Percentiles rank a stretch among this genome's conserved stretches.
Conservation (phyloP, 2,329 filamentous ascomycete species). For the Parascedosporium putredinis region DNA sequence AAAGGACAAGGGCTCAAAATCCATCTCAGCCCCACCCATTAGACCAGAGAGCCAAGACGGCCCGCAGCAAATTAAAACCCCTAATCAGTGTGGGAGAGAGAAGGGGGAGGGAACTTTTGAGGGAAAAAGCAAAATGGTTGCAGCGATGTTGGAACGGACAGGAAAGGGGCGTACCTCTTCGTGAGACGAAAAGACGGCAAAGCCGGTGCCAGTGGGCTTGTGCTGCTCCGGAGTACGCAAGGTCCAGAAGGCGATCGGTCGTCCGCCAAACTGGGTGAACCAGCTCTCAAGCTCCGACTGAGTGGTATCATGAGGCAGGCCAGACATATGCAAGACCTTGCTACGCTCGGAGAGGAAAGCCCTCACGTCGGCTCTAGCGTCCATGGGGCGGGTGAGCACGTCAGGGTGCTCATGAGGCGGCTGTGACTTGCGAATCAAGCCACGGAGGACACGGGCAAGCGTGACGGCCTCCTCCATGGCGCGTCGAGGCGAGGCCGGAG, state of each 20-base stretch:
- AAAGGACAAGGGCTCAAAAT: not conserved
- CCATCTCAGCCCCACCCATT: no score
- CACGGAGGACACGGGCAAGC: slow-evolving; percentile 80
- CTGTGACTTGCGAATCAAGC: slow-evolving; percentile 91
- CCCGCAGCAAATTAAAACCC: no score
- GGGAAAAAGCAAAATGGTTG: not conserved
- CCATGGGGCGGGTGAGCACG: slow-evolving; percentile 89
- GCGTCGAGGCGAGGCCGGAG: slow-evolving; percentile 86
- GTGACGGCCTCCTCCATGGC: slow-evolving; percentile 98
- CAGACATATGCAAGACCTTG: slow-evolving; percentile 97
- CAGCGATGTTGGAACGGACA: not conserved
- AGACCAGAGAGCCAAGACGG: no score
- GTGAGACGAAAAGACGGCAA: slow-evolving; percentile 96
- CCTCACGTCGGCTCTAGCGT: slow-evolving; percentile 89
- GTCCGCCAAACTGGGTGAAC: slow-evolving; percentile 97
- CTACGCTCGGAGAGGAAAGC: slow-evolving; percentile 93
- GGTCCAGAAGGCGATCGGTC: slow-evolving; percentile 98
- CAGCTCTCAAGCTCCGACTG: slow-evolving; percentile 98
- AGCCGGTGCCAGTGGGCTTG: slow-evolving; percentile 97
- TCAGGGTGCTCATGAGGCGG: slow-evolving; percentile 88
- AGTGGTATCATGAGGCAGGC: slow-evolving; percentile 92
- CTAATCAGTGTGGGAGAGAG: not conserved
- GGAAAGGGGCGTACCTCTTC: slow-evolving; percentile 66
- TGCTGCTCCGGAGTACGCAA: slow-evolving; percentile 95
- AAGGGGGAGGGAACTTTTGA: slow-evolving; percentile 2